Evolutionary conservation across 2,329 filamentous ascomycete species (phyloP), one percentile per base, ranked within the genome.

Genomic region (Metarhizium anisopliae): DNA sequence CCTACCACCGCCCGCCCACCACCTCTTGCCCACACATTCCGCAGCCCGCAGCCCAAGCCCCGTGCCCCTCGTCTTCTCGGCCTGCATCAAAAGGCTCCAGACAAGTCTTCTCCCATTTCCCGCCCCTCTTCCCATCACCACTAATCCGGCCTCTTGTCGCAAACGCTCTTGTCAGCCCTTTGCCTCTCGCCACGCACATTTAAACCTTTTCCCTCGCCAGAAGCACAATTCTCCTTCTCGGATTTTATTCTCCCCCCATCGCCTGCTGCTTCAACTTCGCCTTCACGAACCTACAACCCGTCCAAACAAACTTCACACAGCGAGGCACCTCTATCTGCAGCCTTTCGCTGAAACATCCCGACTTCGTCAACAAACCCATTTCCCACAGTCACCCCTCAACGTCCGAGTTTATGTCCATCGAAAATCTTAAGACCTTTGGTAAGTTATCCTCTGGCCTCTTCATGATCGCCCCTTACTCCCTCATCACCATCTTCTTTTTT

Each of bases 341-440:
- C 72, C 68, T 76, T 80, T 80, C 77, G 77, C 77, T 79, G 65
- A 49, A 49, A 49, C 69, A 67, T 62, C 65, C 61, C 66, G 63
- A 59, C 61, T 62, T 64, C 67, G 63, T 59, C 63, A 66, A 40
- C 29, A 54, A 75, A 77, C 73, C 75, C 73, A 71, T 80, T 75
- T 80, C 77, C 79, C 76, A 72, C 72, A 67, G 73, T 72, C 66
- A 75, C 77, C 80, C 79, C 76, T 68, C 71, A 70, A 82, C 85
- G 84, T 83, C 80, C 85, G 86, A 88, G 87, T 92, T 90, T 92
- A 94, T 94, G 90, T 94, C 90, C 85, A 94, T 94, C 89, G 89
- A 94, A 91, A 95, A 95, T 84, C 88, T 95, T 79, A 94, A 94
- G 85, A 86, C 87, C 82, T 90, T 90, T 86, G 89, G 89, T 94